These are phyloP conservation scores for Prototheca cutis DNA, from an alignment of 163 green algal genomes.

Conservation along the genomic window DNA sequence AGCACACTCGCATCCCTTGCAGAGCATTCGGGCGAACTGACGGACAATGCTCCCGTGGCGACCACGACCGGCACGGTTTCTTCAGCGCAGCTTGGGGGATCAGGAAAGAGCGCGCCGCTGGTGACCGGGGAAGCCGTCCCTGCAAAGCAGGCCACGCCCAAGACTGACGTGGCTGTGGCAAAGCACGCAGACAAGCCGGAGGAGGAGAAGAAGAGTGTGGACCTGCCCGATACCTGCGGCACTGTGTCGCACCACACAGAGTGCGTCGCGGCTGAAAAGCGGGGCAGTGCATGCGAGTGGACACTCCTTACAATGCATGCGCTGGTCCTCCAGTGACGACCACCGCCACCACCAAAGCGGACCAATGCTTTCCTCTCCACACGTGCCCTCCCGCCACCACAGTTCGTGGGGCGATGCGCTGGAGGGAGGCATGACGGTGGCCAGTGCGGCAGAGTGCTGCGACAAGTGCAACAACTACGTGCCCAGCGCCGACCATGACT, in stretches of 20 bases:
- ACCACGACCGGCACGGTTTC: too few species aligned
- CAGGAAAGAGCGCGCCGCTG: too few species aligned
- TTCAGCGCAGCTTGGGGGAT: too few species aligned
- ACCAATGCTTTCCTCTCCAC: background rate
- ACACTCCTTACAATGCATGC: too few species aligned
- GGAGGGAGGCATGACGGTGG: constrained; percentile 39
- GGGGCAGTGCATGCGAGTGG: background rate
- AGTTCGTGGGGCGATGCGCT: constrained; percentile 63
- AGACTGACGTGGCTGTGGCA: background rate
- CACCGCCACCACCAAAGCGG: background rate
- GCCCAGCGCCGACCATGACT: constrained; percentile 27
- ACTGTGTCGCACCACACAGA: background rate
- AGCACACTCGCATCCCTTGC: too few species aligned
- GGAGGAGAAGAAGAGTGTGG: background rate
- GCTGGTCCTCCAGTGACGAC: too few species aligned
- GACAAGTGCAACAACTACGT: constrained; percentile 44
- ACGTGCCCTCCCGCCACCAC: background rate
- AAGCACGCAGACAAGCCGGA: background rate
- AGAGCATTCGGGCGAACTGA: too few species aligned
- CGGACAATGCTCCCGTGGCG: too few species aligned
- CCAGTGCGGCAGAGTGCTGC: constrained; percentile 54
- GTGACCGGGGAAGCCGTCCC: background rate
- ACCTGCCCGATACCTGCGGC: background rate
- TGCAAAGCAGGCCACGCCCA: background rate
- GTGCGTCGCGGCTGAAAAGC: background rate